phyloP scores from a whole-genome alignment of 2,329 filamentous ascomycete genomes.

The Falciphora oryzae region DNA sequence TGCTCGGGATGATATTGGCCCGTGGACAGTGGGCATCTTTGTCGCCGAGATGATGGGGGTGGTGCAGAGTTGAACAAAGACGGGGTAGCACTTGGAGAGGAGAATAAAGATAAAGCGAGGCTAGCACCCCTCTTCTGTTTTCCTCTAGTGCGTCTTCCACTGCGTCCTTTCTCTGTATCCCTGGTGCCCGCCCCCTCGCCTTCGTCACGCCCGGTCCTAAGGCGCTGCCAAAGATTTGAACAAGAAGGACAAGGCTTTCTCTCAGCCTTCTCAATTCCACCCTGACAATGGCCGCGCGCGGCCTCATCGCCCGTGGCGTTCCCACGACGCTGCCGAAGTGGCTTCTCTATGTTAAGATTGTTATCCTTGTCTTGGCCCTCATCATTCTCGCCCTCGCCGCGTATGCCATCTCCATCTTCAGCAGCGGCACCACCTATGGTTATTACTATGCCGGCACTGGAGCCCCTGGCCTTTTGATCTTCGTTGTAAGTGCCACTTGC shows the following conservation, averaged over 20 bases:
- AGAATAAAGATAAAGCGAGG: not conserved
- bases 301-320: constrained; percentile 29
- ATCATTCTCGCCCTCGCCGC: constrained; percentile 34
- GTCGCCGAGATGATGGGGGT: not conserved
- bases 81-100: no score
- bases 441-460: constrained; percentile 23
- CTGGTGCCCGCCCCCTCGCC: not conserved
- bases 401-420: constrained; percentile 32
- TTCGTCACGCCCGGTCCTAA: no score
- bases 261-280: not conserved
- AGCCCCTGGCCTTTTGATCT: constrained; percentile 38
- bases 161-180: not conserved
- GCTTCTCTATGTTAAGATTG: constrained; percentile 31
- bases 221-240: not conserved
- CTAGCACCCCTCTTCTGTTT: not conserved
- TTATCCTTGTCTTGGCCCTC: constrained; percentile 33
- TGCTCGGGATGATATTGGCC: not conserved
- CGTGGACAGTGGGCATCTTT: not conserved
- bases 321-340: constrained; percentile 29
- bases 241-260: not conserved
- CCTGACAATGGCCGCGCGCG: constrained; percentile 1
- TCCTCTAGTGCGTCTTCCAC: not conserved
- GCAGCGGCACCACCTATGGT: constrained; percentile 11
- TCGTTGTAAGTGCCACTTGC: constrained; percentile 43
- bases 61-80: no score